phyloP scores from a whole-genome alignment of 1,284 basidiomycete species.

The Meira nashicola region DNA sequence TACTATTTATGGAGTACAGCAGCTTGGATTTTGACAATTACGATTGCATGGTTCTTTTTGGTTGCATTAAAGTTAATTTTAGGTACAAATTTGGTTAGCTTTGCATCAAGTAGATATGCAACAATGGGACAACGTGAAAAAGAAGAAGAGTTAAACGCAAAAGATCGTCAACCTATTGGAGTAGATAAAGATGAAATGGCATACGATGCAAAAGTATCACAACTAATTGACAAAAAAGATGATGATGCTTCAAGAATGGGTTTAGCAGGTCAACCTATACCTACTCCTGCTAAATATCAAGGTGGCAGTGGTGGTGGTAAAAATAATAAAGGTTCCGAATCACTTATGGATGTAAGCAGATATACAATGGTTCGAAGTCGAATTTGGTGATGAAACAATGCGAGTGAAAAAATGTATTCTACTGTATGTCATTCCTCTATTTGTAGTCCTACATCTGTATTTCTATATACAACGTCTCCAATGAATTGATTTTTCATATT shows the following conservation, averaged over 20 bases:
- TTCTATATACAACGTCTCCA: not conserved
- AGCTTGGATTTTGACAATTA: slow-evolving; percentile 27
- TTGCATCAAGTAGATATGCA: slow-evolving; percentile 41
- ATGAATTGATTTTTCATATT: not conserved
- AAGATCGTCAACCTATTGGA: slow-evolving; percentile 42
- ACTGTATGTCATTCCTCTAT: not conserved
- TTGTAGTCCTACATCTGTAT: not conserved
- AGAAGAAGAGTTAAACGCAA: slow-evolving; percentile 45
- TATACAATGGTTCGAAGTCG: slow-evolving; percentile 47
- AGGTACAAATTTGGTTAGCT: slow-evolving; percentile 42
- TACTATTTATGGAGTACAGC: slow-evolving; percentile 24
- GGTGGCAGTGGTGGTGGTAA: not conserved
- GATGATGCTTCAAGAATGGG: slow-evolving; percentile 39
- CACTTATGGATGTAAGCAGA: slow-evolving; percentile 45
- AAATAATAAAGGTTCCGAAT: slow-evolving; percentile 1
- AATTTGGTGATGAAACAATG: slow-evolving; percentile 31
- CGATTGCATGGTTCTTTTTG: slow-evolving; percentile 39
- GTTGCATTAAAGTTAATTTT: slow-evolving; percentile 48
- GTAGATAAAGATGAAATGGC: slow-evolving; percentile 33
- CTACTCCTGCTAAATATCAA: not conserved
- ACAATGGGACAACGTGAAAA: slow-evolving; percentile 37
- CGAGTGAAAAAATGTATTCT: not conserved
- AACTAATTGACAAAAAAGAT: slow-evolving; percentile 34
- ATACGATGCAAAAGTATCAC: slow-evolving; percentile 34
- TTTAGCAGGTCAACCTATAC: slow-evolving; percentile 32